Evolutionary conservation across 2,329 filamentous ascomycete genomes (phyloP).

Genomic region (Arthrobotrys megalospora): DNA sequence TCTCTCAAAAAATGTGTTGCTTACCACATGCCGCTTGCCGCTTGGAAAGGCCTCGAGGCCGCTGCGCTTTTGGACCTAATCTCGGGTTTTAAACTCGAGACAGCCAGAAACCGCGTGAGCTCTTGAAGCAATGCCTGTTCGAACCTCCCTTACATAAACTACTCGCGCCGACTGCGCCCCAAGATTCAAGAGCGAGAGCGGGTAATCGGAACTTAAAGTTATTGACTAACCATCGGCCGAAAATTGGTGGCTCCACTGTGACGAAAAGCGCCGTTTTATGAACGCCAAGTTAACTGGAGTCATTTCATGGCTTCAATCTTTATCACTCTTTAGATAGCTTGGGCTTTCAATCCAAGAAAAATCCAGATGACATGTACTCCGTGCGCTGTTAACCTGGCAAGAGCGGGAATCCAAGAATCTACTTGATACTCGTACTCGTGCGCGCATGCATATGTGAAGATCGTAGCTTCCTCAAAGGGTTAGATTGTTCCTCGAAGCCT

Average conservation of each 20-base stretch:
- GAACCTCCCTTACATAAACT: constrained; percentile 1
- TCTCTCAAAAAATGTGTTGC: constrained; percentile 5
- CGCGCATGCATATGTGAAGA: neutral
- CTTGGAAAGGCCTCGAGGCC: neutral
- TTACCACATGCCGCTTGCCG: constrained; percentile 14
- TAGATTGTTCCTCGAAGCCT: neutral
- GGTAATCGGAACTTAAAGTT: constrained; percentile 46
- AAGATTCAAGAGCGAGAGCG: constrained; percentile 2
- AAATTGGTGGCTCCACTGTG: constrained; percentile 31
- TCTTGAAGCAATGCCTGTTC: constrained; percentile 5
- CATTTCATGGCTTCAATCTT: neutral
- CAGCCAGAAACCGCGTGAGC: neutral
- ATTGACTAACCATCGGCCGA: constrained; percentile 14
- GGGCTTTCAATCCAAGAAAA: too few species aligned
- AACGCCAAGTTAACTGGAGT: constrained; percentile 11
- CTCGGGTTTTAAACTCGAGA: neutral
- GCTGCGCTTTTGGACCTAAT: constrained; percentile 20
- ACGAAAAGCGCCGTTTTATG: constrained; percentile 15
- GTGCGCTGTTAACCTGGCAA: neutral
- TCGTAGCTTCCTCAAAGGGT: neutral
- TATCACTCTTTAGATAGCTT: too few species aligned
- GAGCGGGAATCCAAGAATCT: too few species aligned
- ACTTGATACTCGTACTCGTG: too few species aligned
- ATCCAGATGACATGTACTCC: too few species aligned
- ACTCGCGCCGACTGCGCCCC: neutral